phyloP scores from a whole-genome alignment of 1,284 basidiomycete species.

The Cutaneotrichosporon cyanovorans region DNA sequence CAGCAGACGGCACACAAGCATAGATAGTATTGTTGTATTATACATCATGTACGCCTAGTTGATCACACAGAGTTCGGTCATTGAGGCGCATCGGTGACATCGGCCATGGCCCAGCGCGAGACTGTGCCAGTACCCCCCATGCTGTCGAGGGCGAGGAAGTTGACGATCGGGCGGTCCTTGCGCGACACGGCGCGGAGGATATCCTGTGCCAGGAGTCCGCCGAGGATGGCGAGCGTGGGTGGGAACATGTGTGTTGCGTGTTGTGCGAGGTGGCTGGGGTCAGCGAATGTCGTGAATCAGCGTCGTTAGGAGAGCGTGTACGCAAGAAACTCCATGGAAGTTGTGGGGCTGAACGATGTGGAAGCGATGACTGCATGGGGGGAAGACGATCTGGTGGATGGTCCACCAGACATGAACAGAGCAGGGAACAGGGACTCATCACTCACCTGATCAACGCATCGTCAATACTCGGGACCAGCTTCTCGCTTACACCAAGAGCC shows the following conservation, averaged over 20 bases:
- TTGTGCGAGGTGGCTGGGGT: conserved; percentile 53
- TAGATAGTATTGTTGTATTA: conserved; percentile 12
- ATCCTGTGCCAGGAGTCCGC: conserved; percentile 90
- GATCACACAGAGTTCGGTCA: too few species aligned
- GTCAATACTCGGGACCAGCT: conserved; percentile 53
- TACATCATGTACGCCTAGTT: conserved; percentile 10
- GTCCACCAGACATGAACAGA: too few species aligned
- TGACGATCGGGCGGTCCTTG: conserved; percentile 83
- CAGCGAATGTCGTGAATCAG: too few species aligned
- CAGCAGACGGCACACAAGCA: conserved; percentile 1
- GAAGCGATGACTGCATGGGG: too few species aligned
- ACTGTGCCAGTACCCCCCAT: conserved; percentile 52
- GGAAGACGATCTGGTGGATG: too few species aligned
- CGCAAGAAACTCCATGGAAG: too few species aligned
- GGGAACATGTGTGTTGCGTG: conserved; percentile 80
- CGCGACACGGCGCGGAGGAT: conserved; percentile 84
- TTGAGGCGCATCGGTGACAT: neutral
- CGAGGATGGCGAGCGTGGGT: conserved; percentile 83
- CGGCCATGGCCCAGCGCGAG: conserved; percentile 32
- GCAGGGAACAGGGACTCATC: too few species aligned
- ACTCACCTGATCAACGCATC: conserved; percentile 45
- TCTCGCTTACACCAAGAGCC: conserved; percentile 61
- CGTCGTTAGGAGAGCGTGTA: too few species aligned
- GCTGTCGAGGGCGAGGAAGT: conserved; percentile 80
- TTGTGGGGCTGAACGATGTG: too few species aligned